A percentile compares a stretch with the other conserved stretches of the same genome.
Conservation (phyloP, 1,139 yeast species). For the Pichia sp. region DNA sequence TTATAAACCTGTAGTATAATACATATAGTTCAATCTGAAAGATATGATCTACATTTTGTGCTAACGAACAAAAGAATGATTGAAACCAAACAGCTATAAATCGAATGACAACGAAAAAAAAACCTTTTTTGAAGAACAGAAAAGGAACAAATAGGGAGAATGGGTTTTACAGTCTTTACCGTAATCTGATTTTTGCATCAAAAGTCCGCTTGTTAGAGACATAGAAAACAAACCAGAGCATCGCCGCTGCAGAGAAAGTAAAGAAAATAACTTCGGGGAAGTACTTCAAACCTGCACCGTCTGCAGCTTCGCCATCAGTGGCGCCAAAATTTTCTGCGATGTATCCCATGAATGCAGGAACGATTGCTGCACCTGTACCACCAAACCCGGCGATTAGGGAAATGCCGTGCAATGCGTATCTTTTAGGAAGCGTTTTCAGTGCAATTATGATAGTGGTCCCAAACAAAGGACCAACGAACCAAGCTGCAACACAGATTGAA, state of each 20-base stretch:
- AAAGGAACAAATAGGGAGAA: background rate
- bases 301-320: slow-evolving; percentile 10
- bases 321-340: slow-evolving; percentile 28
- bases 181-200: slow-evolving; percentile 19
- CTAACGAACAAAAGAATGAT: background rate
- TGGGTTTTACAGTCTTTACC: background rate
- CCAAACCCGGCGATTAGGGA: slow-evolving; percentile 78
- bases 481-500: slow-evolving; percentile 54
- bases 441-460: slow-evolving; percentile 71
- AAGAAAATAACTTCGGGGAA: slow-evolving; percentile 27
- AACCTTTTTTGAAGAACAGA: background rate
- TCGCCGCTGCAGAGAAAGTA: slow-evolving; percentile 23
- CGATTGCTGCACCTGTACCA: slow-evolving; percentile 72
- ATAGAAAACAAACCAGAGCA: slow-evolving; percentile 28
- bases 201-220: slow-evolving; percentile 18
- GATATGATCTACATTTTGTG: background rate
- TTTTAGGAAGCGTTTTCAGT: slow-evolving; percentile 56
- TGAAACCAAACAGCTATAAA: background rate
- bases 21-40: background rate
- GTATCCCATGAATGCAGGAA: slow-evolving; percentile 60
- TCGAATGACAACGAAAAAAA: background rate
- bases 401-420: slow-evolving; percentile 61
- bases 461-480: slow-evolving; percentile 74
- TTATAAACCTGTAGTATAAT: background rate
- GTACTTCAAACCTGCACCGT: slow-evolving; percentile 29